Evolutionary conservation across 176 grass and related monocot species (phyloP).

Genomic region (Aegilops bicornis): DNA sequence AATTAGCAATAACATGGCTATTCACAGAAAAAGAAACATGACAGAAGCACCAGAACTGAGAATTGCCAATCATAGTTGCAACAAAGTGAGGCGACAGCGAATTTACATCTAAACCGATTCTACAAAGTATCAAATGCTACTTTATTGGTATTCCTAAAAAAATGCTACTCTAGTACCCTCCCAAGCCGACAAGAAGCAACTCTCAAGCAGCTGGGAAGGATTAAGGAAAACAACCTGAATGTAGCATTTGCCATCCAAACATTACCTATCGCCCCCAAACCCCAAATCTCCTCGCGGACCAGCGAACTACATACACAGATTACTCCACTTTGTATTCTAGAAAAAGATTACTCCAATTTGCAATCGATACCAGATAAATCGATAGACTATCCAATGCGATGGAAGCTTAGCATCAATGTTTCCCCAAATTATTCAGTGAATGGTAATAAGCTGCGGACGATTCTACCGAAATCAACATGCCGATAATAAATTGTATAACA

Average conservation of each 20-base stretch:
- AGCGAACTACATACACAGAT: not conserved
- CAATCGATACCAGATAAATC: not conserved
- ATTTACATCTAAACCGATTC: not conserved
- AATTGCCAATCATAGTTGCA: not conserved
- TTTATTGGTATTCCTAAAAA: not conserved
- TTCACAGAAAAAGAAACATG: not conserved
- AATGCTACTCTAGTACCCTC: not conserved
- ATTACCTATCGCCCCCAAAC: not conserved
- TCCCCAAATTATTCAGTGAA: not conserved
- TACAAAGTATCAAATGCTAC: not conserved
- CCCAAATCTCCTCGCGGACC: not conserved
- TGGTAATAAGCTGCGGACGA: not conserved
- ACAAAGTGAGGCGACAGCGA: not conserved
- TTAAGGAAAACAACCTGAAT: not conserved
- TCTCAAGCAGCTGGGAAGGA: not conserved
- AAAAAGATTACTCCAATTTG: not conserved
- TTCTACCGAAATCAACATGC: not conserved
- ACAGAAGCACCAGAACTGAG: not conserved
- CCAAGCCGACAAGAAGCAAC: not conserved
- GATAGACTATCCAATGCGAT: not conserved
- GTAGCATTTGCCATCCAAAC: constrained; percentile 6
- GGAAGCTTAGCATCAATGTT: not conserved
- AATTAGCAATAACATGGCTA: not conserved
- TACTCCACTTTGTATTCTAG: not conserved
- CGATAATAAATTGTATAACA: not conserved